These are phyloP conservation scores for Gremmenia infestans DNA, from an alignment of 2,329 filamentous ascomycete genomes.

Conservation along the genomic window DNA sequence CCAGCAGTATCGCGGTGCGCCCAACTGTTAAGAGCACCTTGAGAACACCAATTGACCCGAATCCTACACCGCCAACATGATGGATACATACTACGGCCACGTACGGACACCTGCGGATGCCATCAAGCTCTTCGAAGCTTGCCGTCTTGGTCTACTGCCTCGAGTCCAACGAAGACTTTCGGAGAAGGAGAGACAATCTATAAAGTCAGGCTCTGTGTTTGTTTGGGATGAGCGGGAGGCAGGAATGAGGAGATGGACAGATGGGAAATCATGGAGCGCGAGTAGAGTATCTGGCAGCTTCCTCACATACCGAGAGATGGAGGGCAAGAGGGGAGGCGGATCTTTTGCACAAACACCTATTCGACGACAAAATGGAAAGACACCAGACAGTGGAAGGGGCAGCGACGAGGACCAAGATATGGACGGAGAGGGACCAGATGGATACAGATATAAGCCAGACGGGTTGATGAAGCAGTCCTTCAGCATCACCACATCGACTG, in stretches of 20 bases:
- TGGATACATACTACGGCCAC: slow-evolving; percentile 96
- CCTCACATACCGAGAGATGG: slow-evolving; percentile 96
- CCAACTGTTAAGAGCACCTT: background rate
- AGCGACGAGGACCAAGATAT: slow-evolving; percentile 78
- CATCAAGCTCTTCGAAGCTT: slow-evolving; percentile 98
- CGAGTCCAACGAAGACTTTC: slow-evolving; percentile 93
- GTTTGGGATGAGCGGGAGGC: slow-evolving; percentile 99
- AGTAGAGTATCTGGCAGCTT: slow-evolving; percentile 97
- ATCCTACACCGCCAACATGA: slow-evolving; percentile 37
- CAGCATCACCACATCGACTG: slow-evolving; percentile 88
- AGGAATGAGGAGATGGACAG: slow-evolving; percentile 97
- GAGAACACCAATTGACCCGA: slow-evolving; percentile 6
- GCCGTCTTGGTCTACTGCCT: slow-evolving; percentile 80
- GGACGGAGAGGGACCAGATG: slow-evolving; percentile 71
- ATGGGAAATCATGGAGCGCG: slow-evolving; percentile 98
- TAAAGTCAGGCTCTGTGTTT: slow-evolving; percentile 94
- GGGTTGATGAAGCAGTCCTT: slow-evolving; percentile 99
- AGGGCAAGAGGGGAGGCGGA: slow-evolving; percentile 85
- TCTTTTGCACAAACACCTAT: slow-evolving; percentile 56
- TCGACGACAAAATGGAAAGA: slow-evolving; percentile 62
- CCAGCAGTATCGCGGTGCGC: background rate
- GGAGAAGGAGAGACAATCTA: slow-evolving; percentile 94
- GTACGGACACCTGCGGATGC: slow-evolving; percentile 95
- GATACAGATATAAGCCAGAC: slow-evolving; percentile 91
- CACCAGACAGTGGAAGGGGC: slow-evolving; percentile 73